These are phyloP conservation scores for Pseudodiploospora longispora DNA, from an alignment of 2,329 filamentous ascomycete genomes.

Conservation along the genomic window DNA sequence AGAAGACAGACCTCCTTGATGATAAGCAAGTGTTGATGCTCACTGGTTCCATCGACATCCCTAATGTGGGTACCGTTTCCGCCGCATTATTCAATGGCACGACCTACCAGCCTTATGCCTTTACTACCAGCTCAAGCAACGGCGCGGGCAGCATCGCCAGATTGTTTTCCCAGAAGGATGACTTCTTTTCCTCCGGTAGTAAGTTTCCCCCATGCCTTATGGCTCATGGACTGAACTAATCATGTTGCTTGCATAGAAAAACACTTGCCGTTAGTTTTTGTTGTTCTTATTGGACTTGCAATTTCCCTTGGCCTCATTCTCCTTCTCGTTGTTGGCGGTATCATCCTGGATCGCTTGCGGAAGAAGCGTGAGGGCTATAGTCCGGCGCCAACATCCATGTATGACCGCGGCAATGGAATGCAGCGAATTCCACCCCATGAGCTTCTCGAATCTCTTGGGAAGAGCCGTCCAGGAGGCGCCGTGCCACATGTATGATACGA, in stretches of 20 bases:
- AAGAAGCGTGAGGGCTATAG: conserved; percentile 73
- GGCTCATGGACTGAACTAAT: conserved; percentile 8
- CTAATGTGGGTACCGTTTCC: conserved; percentile 70
- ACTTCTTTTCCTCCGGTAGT: conserved; percentile 62
- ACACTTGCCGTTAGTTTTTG: conserved; percentile 63
- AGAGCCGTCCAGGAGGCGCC: conserved; percentile 31
- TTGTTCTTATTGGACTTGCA: conserved; percentile 73
- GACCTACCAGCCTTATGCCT: conserved; percentile 65
- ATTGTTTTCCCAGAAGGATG: conserved; percentile 74
- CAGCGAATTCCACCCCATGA: conserved; percentile 54
- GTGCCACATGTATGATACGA: conserved; percentile 41
- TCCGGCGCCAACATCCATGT: conserved; percentile 63
- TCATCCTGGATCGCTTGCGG: conserved; percentile 66
- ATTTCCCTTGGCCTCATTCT: conserved; percentile 72
- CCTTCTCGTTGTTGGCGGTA: conserved; percentile 65
- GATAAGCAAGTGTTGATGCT: conserved; percentile 67
- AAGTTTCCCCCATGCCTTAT: conserved; percentile 26
- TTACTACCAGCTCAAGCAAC: conserved; percentile 62
- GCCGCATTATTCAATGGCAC: conserved; percentile 85
- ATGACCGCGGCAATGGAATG: conserved; percentile 51
- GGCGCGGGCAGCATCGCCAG: conserved; percentile 66
- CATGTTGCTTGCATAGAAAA: conserved; percentile 24
- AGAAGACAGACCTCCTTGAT: conserved; percentile 53
- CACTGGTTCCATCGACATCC: conserved; percentile 72
- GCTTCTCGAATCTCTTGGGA: conserved; percentile 46